A percentile compares a stretch with the other conserved stretches of the same genome.
phyloP scores from a whole-genome alignment of 768 basidiomycete species.

The Amanita thiersii region DNA sequence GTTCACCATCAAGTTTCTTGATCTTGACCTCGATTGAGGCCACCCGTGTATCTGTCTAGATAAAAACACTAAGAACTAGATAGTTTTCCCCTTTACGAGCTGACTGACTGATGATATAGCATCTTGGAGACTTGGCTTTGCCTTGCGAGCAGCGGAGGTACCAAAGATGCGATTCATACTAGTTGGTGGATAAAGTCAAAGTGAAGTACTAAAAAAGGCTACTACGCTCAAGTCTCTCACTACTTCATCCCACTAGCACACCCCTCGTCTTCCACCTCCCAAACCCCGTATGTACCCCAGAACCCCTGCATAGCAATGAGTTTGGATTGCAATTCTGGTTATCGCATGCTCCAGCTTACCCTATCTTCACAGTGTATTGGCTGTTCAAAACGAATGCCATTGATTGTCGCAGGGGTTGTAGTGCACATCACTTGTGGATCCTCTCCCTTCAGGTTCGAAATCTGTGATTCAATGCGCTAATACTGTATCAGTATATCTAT shows the following conservation, averaged over 20 bases:
- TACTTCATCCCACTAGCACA: slow-evolving; percentile 13
- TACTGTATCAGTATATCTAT: neutral
- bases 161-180: slow-evolving; percentile 86
- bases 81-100: neutral
- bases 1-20: slow-evolving; percentile 91
- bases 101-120: slow-evolving; percentile 78
- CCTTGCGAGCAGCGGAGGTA: slow-evolving; percentile 64
- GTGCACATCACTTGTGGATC: slow-evolving; percentile 20
- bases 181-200: neutral
- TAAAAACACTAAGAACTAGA: slow-evolving; percentile 1
- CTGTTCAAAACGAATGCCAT: slow-evolving; percentile 13
- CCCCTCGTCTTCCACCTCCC: slow-evolving; percentile 22
- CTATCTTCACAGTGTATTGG: slow-evolving; percentile 21
- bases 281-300: slow-evolving; percentile 23
- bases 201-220: slow-evolving; percentile 8
- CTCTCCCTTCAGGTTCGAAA: slow-evolving; percentile 19
- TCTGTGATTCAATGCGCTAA: slow-evolving; percentile 22
- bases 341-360: slow-evolving; percentile 12
- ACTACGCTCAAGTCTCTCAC: slow-evolving; percentile 5
- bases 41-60: slow-evolving; percentile 80
- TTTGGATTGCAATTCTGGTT: neutral
- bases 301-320: slow-evolving; percentile 17
- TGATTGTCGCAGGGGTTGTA: slow-evolving; percentile 20
- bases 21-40: slow-evolving; percentile 93
- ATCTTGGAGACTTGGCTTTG: slow-evolving; percentile 81